Base-by-base conservation (phyloP, 2,329 filamentous ascomycete species). In the Alternaria dauci region DNA sequence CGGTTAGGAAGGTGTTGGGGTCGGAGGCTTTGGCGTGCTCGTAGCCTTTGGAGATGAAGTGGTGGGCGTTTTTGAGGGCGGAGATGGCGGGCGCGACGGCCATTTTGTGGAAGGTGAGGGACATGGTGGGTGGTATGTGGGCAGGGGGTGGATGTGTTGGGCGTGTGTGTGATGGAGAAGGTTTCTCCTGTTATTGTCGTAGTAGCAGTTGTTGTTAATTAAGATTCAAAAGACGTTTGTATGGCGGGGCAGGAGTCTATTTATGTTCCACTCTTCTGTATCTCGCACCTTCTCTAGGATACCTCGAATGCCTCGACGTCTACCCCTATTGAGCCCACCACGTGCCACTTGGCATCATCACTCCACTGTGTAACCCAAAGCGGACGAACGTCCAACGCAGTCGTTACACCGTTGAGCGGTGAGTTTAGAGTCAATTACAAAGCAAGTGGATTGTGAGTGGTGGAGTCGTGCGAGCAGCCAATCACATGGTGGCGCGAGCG, bases 41-140 rank as follows among this genome's bases (percentile, higher is more conserved):
- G 61, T 81, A 77, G 56, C 71, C 84, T 65, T 83, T 83, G 36
- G 76, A 70, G 59, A 87, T 79, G 61, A 84, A 71, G 44, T 69
- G 63, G 18, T 74, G 67, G 30, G 84, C 76, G 57, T 79, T 81
- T 4, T 79, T 76, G 25, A 86, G 75, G 56, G 76, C 76, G 18
- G 71, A 69, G 68, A 84, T 76, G 65, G 84, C 75, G 51, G 81
- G 71, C 1, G 78, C 76, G 59, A 86, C 71, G 58, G 74, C 76
- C 58, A 78, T 62, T 20, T 76, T 72, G 76, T 77, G 70, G 55
- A 77, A 65, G 8, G 67, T 58, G 38, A 70, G 68, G 6, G 63
- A 57, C 66, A 76, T 73, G 14, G 16, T 72, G 53, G 30, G 18
- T 39, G 3, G 12, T 34, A 7, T 36, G 14, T 1, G 5, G 16